Base-by-base conservation (phyloP, 2,329 filamentous ascomycete genomes). In the Malbranchea zuffiana region DNA sequence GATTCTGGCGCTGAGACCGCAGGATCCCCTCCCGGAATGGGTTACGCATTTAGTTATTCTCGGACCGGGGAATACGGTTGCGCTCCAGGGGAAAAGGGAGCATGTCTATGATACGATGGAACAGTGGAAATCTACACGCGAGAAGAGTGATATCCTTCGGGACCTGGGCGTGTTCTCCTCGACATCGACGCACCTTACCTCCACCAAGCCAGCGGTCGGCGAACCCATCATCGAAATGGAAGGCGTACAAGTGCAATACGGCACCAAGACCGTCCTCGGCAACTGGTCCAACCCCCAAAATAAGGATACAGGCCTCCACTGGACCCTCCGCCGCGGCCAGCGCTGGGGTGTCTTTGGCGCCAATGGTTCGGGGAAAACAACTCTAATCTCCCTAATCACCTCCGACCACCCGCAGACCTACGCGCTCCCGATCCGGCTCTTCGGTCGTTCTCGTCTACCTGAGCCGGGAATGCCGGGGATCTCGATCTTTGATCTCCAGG, bases 361-460 rank as follows among this genome's bases (percentile, higher is more conserved):
- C 20, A 96, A 98, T 50, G 90, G 73, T 8, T 94, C 85, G 1
- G 90, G 90, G 12, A 98, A 98, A 65, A 98, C 90, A 0, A 98
- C 90, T 0, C 71, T 98, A 25, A 73, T 96, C 18, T 90, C 86
- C 4, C 70, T 98, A 4, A 82, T 98, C 41, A 92, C 84, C 42
- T 96, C 88, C 1, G 90, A 98, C 52, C 90, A 98, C 50, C 90
- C 90, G 0, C 88, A 96, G 58, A 78, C 87, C 0, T 98, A 96
- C 57, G 84, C 83, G 0, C 74, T 87, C 16, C 87, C 88, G 0
- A 80, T 98, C 43, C 80, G 75, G 48, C 69, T 95, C 10, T 96
- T 98, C 54, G 85, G 86, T 1, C 76, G 77, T 15, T 80, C 80
- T 37, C 75, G 90, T 13, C 68, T 95, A 0, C 86, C 88, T 0